phyloP scores from a whole-genome alignment of 2,329 filamentous ascomycete genomes.

The Tolypocladium sp. region DNA sequence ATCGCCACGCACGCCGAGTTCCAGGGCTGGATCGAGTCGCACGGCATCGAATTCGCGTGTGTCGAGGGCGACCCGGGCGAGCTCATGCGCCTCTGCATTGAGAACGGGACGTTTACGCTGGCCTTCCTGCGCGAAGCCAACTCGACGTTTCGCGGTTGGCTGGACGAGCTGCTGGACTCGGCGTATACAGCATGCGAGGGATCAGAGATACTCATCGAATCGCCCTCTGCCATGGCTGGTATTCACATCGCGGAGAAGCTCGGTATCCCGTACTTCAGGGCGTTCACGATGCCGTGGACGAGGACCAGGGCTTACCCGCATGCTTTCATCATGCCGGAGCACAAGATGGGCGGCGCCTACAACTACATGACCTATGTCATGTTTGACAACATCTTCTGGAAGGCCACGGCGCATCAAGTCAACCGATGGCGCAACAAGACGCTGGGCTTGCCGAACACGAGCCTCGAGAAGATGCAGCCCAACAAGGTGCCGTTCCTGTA shows the following conservation, averaged over 20 bases:
- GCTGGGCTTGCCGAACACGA: slow-evolving; percentile 71
- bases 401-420: slow-evolving; percentile 79
- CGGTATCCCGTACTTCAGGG: slow-evolving; percentile 88
- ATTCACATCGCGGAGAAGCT: slow-evolving; percentile 96
- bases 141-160: slow-evolving; percentile 84
- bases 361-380: slow-evolving; percentile 94
- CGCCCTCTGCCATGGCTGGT: slow-evolving; percentile 91
- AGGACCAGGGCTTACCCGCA: slow-evolving; percentile 92
- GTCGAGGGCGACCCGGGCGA: slow-evolving; percentile 89
- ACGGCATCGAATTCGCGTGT: slow-evolving; percentile 85
- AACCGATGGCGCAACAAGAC: slow-evolving; percentile 85
- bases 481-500: slow-evolving; percentile 98
- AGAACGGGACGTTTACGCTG: slow-evolving; percentile 94
- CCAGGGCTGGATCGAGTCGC: slow-evolving; percentile 76
- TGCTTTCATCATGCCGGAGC: slow-evolving; percentile 85
- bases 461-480: slow-evolving; percentile 80
- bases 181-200: slow-evolving; percentile 79
- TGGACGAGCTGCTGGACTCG: slow-evolving; percentile 76
- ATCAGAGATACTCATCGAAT: slow-evolving; percentile 86
- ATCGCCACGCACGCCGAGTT: slow-evolving; percentile 95
- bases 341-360: slow-evolving; percentile 91
- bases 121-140: slow-evolving; percentile 85
- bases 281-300: slow-evolving; percentile 99
- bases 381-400: slow-evolving; percentile 97
- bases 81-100: slow-evolving; percentile 91